Base-by-base conservation (phyloP, 2,329 filamentous ascomycete genomes). In the Acrocalymma vagum region DNA sequence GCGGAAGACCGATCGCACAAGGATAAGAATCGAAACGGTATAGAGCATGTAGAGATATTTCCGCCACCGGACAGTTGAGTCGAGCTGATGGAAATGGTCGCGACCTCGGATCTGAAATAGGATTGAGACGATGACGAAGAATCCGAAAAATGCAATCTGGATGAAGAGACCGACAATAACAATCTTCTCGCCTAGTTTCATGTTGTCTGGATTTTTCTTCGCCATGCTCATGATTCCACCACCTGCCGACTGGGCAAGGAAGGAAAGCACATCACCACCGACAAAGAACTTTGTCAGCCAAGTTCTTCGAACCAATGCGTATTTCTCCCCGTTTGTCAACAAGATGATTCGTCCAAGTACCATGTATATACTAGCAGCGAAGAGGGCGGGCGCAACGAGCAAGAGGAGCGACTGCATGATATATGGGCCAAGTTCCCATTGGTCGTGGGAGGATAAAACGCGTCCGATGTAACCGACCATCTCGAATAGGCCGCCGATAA, bases 401-500 rank as follows among this genome's bases (percentile, higher is more conserved):
- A 76, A 51, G 25, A 75, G 60, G 22, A 75, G 36, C 20, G 58
- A 66, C 40, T 72, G 66, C 28, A 75, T 47, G 31, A 72, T 65
- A 53, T 71, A 77, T 2, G 69, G 60, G 0, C 53, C 55, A 6
- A 72, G 18, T 3, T 41, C 30, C 51, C 64, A 73, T 21, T 70
- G 39, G 11, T 55, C 41, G 1, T 71, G 64, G 6, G 60, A 54
- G 1, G 70, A 69, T 6, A 65, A 55, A 2, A 72, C 70, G 32
- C 79, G 74, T 2, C 73, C 76, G 9, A 77, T 53, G 38, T 80
- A 82, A 6, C 78, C 79, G 17, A 80, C 56, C 0, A 65, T 55
- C 57, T 82, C 78, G 41, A 79, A 76, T 80, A 29, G 38, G 14
- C 75, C 75, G 13, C 78, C 78, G n/a, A 81, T 58, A 5, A 77